Evolutionary conservation across 2,329 filamentous ascomycete species (phyloP), one percentile per base, ranked within the genome.

Genomic region (Tolypocladium tropicale): DNA sequence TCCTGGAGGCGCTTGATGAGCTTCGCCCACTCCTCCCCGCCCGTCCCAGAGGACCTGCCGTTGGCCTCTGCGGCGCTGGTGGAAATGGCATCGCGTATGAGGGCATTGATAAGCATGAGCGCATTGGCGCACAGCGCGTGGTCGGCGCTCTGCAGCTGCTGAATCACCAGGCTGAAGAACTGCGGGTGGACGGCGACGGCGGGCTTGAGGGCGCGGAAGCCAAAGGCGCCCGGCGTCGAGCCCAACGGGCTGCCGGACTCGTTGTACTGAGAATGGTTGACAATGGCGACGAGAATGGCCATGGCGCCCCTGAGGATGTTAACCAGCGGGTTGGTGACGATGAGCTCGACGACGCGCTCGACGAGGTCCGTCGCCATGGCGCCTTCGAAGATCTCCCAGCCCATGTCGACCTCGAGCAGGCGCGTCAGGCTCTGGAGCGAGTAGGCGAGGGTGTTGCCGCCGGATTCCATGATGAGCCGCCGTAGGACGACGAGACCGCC

Each of bases 271-370:
- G 91, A 90, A 71, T 95, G 88, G 60, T 90, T 88, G 54, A 99
- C 93, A 56, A 97, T 86, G 14, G 92, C 90, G 51, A 96, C 93
- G 56, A 99, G 81, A 59, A 99, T 95, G 51, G 91, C 93, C 89
- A 99, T 96, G 66, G 93, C 93, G 65, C 94, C 94, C 61, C 94
- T 85, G 58, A 99, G 83, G 67, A 97, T 96, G 70, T 99, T 99
- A 72, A 99, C 94, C 59, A 99, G 81, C 28, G 93, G 94, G 70
- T 97, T 94, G 34, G 85, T 93, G 64, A 97, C 93, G 60, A 97
- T 90, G 53, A 99, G 80, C 70, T 96, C 88, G 64, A 97, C 92
- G 59, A 96, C 84, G 77, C 83, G 77, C 72, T 86, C 83, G 46
- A 86, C 83, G 53, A 93, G 76, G 64, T 90, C 87, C 57, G 83